Evolutionary conservation across 2,329 filamentous ascomycete genomes (phyloP), one percentile per base, ranked within the genome.

Genomic region (Aaosphaeria pasadenensis): DNA sequence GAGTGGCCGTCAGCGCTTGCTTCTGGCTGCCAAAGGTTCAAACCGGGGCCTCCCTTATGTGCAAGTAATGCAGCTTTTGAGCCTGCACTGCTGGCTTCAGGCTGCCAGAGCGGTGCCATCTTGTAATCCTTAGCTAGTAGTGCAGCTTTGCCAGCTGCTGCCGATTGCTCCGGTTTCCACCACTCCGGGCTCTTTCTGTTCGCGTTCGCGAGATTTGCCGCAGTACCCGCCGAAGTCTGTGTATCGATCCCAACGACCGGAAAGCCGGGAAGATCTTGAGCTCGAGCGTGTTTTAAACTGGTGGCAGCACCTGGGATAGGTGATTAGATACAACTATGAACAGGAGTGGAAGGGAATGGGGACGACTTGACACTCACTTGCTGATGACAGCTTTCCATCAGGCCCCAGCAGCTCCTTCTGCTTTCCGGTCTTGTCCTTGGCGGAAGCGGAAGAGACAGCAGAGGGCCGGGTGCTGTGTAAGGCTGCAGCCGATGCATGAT

Each of bases 41-140:
- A 66, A 59, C 77, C 80, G 44, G 59, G 75, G 43, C 77, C 77
- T 46, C 79, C 76, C 58, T 70, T 77, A 53, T 79, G 63, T 3
- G 89, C 88, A 29, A 88, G 73, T 7, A 89, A 64, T 4, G 90
- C 90, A 42, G 90, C 89, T 64, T 87, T 89, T 44, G 87, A 84
- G 33, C 87, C 87, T 43, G 85, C 81, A 9, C 81, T 74, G 61
- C 81, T 87, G 47, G 79, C 72, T 49, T 84, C 76, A 6, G 84
- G 82, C 53, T 87, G 78, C 83, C 84, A 86, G 6, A 78, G 49
- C 3, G 85, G 82, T 67, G 65, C 78, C 77, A 73, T 78, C 62
- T 81, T 81, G 59, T 83, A 83, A 60, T 84, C 79, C 56, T 82
- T 80, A 24, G 81, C 83, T 31, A 79, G 68, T 46, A 79, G 63